Conservation (phyloP, 345 rosid genomes). For the Salix arbutifolia region DNA sequence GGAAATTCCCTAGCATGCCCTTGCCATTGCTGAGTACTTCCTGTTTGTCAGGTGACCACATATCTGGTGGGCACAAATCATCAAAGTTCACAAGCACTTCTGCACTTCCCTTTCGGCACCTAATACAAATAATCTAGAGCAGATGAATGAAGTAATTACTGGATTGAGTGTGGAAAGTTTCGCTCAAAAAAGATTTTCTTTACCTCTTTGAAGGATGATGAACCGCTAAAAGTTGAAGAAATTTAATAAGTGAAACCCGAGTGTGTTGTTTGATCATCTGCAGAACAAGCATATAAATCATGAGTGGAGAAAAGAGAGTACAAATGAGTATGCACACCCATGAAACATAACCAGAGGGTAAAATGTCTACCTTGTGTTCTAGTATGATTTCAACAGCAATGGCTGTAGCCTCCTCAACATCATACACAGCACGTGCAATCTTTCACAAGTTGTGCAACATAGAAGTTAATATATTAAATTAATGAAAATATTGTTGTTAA, state of each 20-base stretch:
- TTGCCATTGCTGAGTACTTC: slow-evolving; percentile 33
- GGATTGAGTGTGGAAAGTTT: slow-evolving; percentile 7
- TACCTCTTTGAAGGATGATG: slow-evolving; percentile 97
- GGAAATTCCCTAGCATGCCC: slow-evolving; percentile 39
- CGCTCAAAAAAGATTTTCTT: slow-evolving; percentile 2
- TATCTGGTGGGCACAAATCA: slow-evolving; percentile 58
- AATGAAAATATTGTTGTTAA: not conserved
- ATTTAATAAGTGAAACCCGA: slow-evolving; percentile 65
- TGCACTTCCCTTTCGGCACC: slow-evolving; percentile 97
- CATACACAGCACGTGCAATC: slow-evolving; percentile 81
- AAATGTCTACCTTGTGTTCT: slow-evolving; percentile 55
- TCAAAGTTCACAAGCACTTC: slow-evolving; percentile 78
- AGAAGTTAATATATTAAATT: slow-evolving; percentile 19
- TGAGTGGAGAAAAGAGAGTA: not conserved
- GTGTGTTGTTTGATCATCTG: slow-evolving; percentile 87
- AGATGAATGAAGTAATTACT: slow-evolving; percentile 30
- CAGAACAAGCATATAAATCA: not conserved
- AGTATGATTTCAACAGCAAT: slow-evolving; percentile 75
- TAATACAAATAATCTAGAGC: slow-evolving; percentile 32
- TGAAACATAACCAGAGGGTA: not conserved
- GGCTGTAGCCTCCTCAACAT: slow-evolving; percentile 89
- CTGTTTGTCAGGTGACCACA: slow-evolving; percentile 29
- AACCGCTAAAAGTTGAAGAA: slow-evolving; percentile 78
- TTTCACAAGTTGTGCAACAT: slow-evolving; percentile 28
- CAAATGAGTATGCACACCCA: not conserved